Base-by-base conservation (phyloP, 2,329 filamentous ascomycete genomes). In the Cladosporium sp. region DNA sequence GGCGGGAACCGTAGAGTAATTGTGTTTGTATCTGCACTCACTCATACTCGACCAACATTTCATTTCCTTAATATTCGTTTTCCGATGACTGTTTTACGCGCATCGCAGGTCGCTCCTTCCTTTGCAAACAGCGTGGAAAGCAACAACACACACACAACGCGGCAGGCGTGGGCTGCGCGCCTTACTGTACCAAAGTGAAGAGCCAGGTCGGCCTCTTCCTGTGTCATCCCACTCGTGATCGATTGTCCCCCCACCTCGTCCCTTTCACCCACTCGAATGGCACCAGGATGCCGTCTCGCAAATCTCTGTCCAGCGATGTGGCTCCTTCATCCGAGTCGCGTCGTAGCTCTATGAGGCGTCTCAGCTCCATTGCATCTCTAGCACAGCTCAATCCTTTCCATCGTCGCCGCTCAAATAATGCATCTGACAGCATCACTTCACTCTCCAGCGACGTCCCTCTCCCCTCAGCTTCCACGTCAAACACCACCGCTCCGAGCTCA, bases 301-400 rank as follows among this genome's bases (percentile, higher is more conserved):
- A 67, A 43, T 64, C 55, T 42, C 62, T 60, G 15, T 59, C 64
- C 22, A 62, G 60, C 58, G 63, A 64, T 47, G 56, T 52, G 25
- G n/a, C 56, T 43, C 56, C 56, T 5, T 45, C 56, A 1, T 51
- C 56, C 15, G 56, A 52, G 14, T 59, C 56, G 28, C 22, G 49
- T 8, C 47, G 56, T 11, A 59, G 22, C 25, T 59, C 58, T 11
- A 59, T 59, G 58, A 59, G 55, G 42, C 69, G 70, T 11, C 65
- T 73, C 39, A 68, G 66, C 43, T 73, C 71, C 51, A 67, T 74
- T 51, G 68, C 71, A 15, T 69, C 69, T 1, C 62, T 74, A 4
- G 65, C 69, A 15, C 62, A 61, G 5, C 65, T 73, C 60, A 72
- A 72, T 40, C 70, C 69, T 1, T 73, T 73, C 65, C 65, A 58